Evolutionary conservation across 2,329 filamentous ascomycete genomes (phyloP), one percentile per base, ranked within the genome.

Genomic region (Colletotrichum viniferum): DNA sequence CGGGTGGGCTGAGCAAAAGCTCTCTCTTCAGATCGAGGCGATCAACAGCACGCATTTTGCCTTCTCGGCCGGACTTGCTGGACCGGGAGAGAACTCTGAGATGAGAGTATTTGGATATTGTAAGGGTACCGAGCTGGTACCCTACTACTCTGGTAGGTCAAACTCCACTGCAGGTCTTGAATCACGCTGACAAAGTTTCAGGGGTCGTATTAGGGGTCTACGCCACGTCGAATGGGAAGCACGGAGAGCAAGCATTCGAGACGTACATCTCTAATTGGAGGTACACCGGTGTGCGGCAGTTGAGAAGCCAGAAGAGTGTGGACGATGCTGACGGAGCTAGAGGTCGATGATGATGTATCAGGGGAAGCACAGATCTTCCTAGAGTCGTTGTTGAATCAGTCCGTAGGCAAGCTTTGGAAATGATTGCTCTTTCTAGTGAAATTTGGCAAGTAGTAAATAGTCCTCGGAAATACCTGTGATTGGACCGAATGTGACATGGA

Each of bases 121-220:
- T 14, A 71, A 73, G 26, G 76, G 76, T 1, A 70, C 73, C 2
- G 74, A 77, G 3, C 16, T 78, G 36, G 71, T 78, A 4, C 77
- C 76, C 1, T 78, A 78, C 34, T 78, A 77, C 60, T 78, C 76
- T 34, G 76, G 77, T 77, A 55, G 5, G 67, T 26, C 52, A 34
- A 8, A 16, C 0, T 12, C n/a, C 7, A 16, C 4, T 2, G 24
- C 12, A 1, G 5, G 5, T 7, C 13, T 1, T 18, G 9, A 7
- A 7, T 16, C 5, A n/a, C 3, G 16, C 60, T 65, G 61, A 58
- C 52, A 5, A 9, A 4, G 16, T 4, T 21, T 1, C 26, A 78
- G 71, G 75, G 60, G 43, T 71, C 5, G 66, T 63, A 4, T 24
- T 76, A 1, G 75, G 77, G 0, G 75, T 78, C 0, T 76, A 76